Evolutionary conservation across 441 rosid genomes (phyloP), one percentile per base, ranked within the genome.

Genomic region (Arabidopsis hybrid): DNA sequence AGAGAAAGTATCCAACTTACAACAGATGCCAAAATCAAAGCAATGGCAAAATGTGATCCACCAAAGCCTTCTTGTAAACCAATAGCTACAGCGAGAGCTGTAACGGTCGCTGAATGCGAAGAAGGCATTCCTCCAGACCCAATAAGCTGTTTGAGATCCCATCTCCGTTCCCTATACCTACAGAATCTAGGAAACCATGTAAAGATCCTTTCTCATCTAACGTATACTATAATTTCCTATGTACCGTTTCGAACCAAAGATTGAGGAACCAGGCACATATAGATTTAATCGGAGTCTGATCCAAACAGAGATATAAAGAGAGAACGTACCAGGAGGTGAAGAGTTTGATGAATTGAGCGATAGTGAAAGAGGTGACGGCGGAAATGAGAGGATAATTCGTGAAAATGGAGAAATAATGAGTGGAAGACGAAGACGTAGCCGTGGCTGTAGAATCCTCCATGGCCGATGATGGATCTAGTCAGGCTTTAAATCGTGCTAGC

Each of bases 91-190:
- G 95, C 85, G 3, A 89, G 81, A 72, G 90, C 85, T 58, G 87
- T 77, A 61, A 89, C 90, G 0, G 92, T 89, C 1, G 94, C 77
- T 39, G 91, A 89, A 79, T 87, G 94, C 12, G 94, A 81, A 38
- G 91, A 89, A 55, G 94, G 91, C 90, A 87, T 85, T 61, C 94
- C 91, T 38, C 91, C 91, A 4, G 94, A 89, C 63, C 85, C 92
- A 18, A 86, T 61, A 45, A 89, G 87, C 69, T 72, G 85, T 85
- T 81, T 85, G 38, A 84, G 46, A 84, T 89, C 89, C 84, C 89
- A 83, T 76, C 83, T 71, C 60, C 79, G 73, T 82, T 86, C 95
- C 66, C 62, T 86, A 45, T 85, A 86, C 89, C 88, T 89, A 85
- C 65, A 68, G 12, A 67, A 32, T 42, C 29, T 7, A 34, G 18